phyloP scores from a whole-genome alignment of 805 yeast species.

The Ascoidea asiatica region DNA sequence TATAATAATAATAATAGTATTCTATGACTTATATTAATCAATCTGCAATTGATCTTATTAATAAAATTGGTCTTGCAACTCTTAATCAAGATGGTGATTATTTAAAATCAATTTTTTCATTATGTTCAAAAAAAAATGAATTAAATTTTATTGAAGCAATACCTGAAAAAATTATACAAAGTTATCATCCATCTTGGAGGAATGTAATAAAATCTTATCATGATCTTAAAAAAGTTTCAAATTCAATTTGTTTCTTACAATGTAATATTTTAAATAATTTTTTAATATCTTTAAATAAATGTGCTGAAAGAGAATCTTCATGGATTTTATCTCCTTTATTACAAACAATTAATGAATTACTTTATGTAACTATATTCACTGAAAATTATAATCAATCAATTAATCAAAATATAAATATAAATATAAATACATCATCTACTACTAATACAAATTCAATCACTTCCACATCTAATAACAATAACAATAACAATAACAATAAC shows the following conservation, averaged over 20 bases:
- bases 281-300: slow-evolving; percentile 33
- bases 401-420: not conserved
- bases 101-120: not conserved
- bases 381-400: slow-evolving; percentile 15
- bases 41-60: slow-evolving; percentile 4
- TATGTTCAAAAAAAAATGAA: not conserved
- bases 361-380: slow-evolving; percentile 12
- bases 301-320: slow-evolving; percentile 35
- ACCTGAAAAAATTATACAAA: no score
- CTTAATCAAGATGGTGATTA: slow-evolving; percentile 1
- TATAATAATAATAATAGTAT: no score
- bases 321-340: slow-evolving; percentile 38
- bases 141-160: no score
- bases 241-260: slow-evolving; percentile 19
- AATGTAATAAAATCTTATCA: slow-evolving; percentile 20
- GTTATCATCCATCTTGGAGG: slow-evolving; percentile 1
- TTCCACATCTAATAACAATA: not conserved
- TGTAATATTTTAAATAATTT: slow-evolving; percentile 25
- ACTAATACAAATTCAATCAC: not conserved
- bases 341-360: slow-evolving; percentile 25
- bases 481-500: no score
- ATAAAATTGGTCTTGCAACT: not conserved
- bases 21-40: no score
- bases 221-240: slow-evolving; percentile 19
- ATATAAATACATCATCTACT: not conserved